A percentile compares a stretch with the other conserved stretches of the same genome.
Evolutionary conservation across 345 rosid genomes (phyloP).

Genomic region (Ceriops decandra): DNA sequence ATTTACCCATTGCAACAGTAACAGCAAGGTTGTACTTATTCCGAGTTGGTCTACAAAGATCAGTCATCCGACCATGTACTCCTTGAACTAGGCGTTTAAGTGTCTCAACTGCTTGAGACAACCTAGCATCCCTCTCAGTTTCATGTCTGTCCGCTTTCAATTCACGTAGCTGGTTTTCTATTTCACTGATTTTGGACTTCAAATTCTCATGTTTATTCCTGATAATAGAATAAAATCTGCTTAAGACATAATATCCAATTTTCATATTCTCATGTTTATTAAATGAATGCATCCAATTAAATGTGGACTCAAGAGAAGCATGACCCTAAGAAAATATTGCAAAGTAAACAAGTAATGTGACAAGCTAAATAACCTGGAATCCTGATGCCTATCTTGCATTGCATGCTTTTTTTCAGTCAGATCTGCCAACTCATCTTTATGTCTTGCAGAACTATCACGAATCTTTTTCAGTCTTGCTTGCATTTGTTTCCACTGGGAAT

Average conservation of each 20-base stretch:
- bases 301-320: neutral
- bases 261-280: neutral
- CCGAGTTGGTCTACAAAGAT: constrained; percentile 87
- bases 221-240: constrained; percentile 6
- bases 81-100: constrained; percentile 91
- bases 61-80: constrained; percentile 97
- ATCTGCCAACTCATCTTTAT: constrained; percentile 55
- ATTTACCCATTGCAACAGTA: constrained; percentile 97
- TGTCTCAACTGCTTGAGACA: constrained; percentile 88
- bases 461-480: constrained; percentile 55
- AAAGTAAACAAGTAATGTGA: constrained; percentile 16
- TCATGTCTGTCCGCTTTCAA: constrained; percentile 88
- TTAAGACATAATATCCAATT: neutral
- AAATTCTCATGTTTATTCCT: constrained; percentile 68
- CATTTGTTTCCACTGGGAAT: constrained; percentile 74
- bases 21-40: constrained; percentile 95
- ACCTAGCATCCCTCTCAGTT: constrained; percentile 80
- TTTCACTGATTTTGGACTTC: constrained; percentile 69
- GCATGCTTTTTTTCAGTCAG: constrained; percentile 58
- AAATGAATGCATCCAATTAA: neutral
- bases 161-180: constrained; percentile 85
- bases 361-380: constrained; percentile 53
- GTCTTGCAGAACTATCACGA: constrained; percentile 51
- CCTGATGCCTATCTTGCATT: constrained; percentile 73
- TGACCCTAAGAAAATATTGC: constrained; percentile 7